Conservation (phyloP, 495 filamentous ascomycete genomes). For the Umbilicaria muhlenbergii region DNA sequence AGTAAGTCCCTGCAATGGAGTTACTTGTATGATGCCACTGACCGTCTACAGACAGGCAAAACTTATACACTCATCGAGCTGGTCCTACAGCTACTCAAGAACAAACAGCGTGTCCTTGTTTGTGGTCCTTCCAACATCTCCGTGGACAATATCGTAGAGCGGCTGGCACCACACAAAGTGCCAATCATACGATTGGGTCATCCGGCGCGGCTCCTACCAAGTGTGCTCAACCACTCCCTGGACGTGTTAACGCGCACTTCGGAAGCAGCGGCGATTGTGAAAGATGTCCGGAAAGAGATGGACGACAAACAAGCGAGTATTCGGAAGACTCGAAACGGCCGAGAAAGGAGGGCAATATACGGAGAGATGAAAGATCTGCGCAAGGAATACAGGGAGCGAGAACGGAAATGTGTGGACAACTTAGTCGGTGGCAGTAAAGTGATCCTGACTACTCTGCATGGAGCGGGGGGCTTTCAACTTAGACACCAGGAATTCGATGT, state of each 20-base stretch:
- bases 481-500: conserved; percentile 76
- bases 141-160: conserved; percentile 97
- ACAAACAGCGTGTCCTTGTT: conserved; percentile 62
- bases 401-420: conserved; percentile 61
- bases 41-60: conserved; percentile 55
- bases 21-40: not conserved
- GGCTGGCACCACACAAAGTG: conserved; percentile 65
- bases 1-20: conserved; percentile 19
- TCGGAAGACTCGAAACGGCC: conserved; percentile 66
- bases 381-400: conserved; percentile 77
- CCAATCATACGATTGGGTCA: conserved; percentile 85
- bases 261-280: conserved; percentile 78
- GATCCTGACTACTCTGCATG: conserved; percentile 83
- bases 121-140: conserved; percentile 94
- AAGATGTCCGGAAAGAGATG: conserved; percentile 83
- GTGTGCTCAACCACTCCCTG: conserved; percentile 75
- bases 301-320: conserved; percentile 82
- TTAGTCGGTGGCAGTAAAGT: conserved; percentile 67
- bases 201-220: conserved; percentile 79
- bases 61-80: conserved; percentile 95
- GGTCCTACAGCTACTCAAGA: conserved; percentile 67
- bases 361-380: conserved; percentile 68
- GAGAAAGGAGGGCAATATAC: conserved; percentile 72
- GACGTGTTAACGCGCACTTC: conserved; percentile 87
- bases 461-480: conserved; percentile 75